These are phyloP conservation scores for Penicillium odoratum DNA, from an alignment of 495 filamentous ascomycete species.

Conservation along the genomic window DNA sequence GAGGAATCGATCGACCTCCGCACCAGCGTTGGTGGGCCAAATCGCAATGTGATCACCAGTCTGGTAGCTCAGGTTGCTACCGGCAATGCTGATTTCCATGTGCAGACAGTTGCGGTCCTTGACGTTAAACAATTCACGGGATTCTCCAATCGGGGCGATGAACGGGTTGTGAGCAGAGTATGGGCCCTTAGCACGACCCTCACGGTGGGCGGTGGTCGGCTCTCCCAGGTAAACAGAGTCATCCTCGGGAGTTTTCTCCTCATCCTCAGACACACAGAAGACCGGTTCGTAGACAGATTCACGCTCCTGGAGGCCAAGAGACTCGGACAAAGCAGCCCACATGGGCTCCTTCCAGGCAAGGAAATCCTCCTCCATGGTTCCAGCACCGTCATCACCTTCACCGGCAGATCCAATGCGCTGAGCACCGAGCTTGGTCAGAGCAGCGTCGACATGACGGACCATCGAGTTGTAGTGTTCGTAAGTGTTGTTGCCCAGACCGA, in stretches of 20 bases:
- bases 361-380: slow-evolving; percentile 99
- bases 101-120: slow-evolving; percentile 95
- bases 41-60: slow-evolving; percentile 97
- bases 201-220: slow-evolving; percentile 92
- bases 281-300: slow-evolving; percentile 95
- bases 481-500: slow-evolving; percentile 96
- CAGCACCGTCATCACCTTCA: slow-evolving; percentile 96
- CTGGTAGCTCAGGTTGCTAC: slow-evolving; percentile 80
- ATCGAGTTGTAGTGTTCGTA: slow-evolving; percentile 99
- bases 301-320: slow-evolving; percentile 89
- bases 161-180: slow-evolving; percentile 97
- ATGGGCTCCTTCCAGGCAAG: slow-evolving; percentile 99
- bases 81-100: slow-evolving; percentile 90
- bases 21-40: slow-evolving; percentile 95
- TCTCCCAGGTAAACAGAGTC: slow-evolving; percentile 92
- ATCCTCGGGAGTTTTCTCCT: slow-evolving; percentile 71
- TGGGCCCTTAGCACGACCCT: slow-evolving; percentile 80
- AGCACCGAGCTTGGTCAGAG: slow-evolving; percentile 77
- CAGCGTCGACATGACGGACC: slow-evolving; percentile 86
- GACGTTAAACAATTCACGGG: slow-evolving; percentile 85
- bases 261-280: slow-evolving; percentile 78
- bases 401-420: slow-evolving; percentile 82
- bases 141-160: slow-evolving; percentile 91
- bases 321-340: slow-evolving; percentile 81
- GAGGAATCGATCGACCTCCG: slow-evolving; percentile 89